Percentiles rank a stretch among this genome's conserved stretches.
These are phyloP conservation scores for Polyplosphaeria fusca DNA, from an alignment of 495 filamentous ascomycete genomes.

Conservation along the genomic window DNA sequence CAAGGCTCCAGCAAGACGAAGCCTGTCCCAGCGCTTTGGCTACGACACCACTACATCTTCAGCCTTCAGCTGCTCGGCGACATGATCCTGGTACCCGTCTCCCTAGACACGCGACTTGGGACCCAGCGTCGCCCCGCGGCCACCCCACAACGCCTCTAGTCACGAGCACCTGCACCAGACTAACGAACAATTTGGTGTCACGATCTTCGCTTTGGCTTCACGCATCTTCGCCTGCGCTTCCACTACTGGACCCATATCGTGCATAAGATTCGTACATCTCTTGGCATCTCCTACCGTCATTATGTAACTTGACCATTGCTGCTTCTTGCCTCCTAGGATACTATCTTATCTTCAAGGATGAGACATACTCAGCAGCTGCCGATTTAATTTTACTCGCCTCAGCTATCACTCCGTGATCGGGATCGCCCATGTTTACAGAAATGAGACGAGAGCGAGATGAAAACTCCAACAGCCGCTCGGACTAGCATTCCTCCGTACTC, in stretches of 20 bases:
- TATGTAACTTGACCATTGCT: not conserved
- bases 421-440: not conserved
- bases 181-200: not conserved
- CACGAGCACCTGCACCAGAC: not conserved
- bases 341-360: not conserved
- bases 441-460: not conserved
- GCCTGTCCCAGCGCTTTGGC: slow-evolving; percentile 15
- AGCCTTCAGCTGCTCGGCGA: not conserved
- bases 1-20: slow-evolving; percentile 9
- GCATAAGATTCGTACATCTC: not conserved
- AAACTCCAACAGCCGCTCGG: not conserved
- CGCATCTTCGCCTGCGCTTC: not conserved
- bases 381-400: too few relatives aligned
- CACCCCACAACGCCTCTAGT: not conserved
- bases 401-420: too few relatives aligned
- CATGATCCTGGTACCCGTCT: slow-evolving; percentile 10
- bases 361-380: slow-evolving; percentile 1
- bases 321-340: not conserved
- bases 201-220: not conserved
- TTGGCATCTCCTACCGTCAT: slow-evolving; percentile 5
- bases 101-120: slow-evolving; percentile 13
- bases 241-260: not conserved
- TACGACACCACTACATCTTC: slow-evolving; percentile 15
- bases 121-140: not conserved
- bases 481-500: too few relatives aligned